Conservation (phyloP, 2,329 filamentous ascomycete genomes). For the Hymenoscyphus salicellus region DNA sequence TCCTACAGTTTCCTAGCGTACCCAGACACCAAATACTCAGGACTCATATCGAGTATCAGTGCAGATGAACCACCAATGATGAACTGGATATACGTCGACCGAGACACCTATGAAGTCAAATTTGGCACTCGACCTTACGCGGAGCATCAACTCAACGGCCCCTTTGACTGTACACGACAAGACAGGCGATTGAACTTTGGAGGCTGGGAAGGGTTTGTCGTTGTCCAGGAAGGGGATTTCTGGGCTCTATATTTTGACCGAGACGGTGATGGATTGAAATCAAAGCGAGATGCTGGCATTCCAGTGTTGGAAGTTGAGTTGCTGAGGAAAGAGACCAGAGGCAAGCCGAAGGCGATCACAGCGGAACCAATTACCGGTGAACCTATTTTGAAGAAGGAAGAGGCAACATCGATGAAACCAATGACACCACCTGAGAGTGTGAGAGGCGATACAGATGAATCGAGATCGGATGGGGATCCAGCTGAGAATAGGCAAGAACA, state of each 20-base stretch:
- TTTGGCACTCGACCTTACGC: conserved; percentile 69
- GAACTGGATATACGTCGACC: conserved; percentile 66
- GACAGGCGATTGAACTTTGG: conserved; percentile 49
- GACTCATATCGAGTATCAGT: conserved; percentile 50
- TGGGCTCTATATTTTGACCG: conserved; percentile 54
- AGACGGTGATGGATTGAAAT: conserved; percentile 45
- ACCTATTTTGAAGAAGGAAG: too few species aligned
- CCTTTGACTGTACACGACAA: conserved; percentile 61
- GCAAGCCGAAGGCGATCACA: too few species aligned
- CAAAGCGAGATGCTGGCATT: conserved; percentile 46
- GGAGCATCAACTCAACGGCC: conserved; percentile 68
- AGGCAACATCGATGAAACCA: too few species aligned
- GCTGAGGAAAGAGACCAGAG: conserved; percentile 32
- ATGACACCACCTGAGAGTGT: too few species aligned
- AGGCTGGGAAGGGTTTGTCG: conserved; percentile 68
- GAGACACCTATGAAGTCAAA: conserved; percentile 54
- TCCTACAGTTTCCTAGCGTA: conserved; percentile 47
- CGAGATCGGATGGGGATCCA: too few species aligned
- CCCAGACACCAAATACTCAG: conserved; percentile 44
- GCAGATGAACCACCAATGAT: conserved; percentile 55
- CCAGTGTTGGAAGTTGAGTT: conserved; percentile 56
- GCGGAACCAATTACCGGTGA: too few species aligned
- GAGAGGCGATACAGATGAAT: too few species aligned
- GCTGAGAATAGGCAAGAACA: too few species aligned
- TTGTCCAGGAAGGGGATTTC: conserved; percentile 45